Base-by-base conservation (phyloP, 371 early-diverging fungal species). In the Mucor sp. region DNA sequence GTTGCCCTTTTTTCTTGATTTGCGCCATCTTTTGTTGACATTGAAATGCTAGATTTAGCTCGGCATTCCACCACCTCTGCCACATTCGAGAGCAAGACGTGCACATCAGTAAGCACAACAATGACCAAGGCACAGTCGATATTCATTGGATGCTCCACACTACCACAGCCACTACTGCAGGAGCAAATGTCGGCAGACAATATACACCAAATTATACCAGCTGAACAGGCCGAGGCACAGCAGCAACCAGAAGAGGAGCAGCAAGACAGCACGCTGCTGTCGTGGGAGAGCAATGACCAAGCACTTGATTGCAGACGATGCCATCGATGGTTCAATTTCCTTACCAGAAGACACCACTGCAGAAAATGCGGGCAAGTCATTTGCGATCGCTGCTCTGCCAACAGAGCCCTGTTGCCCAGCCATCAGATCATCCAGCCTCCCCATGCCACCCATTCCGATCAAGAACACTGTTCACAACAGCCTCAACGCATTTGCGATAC, bases 261-360 rank as follows among this genome's bases (percentile, higher is more conserved):
- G 8, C 19, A 44, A 63, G 32, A 64, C 57, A 3, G 32, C 75
- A 44, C 59, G 58, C 6, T 43, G 21, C 14, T 53, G n/a, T 21
- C 21, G 44, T 94, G 95, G 95, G 90, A 91, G 68, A 76, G 84
- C 2, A 93, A 93, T 66, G 83, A 87, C 7, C 85, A 87, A n/a
- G 89, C 88, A 0, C 62, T 72, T 0, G 79, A 81, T 21, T 94
- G 95, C 70, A 76, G 84, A 21, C 79, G 82, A n/a, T 93, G 94
- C 66, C 72, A 76, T 23, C 78, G 88, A 41, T 79, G 85, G 39
- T 93, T 94, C 64, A 88, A 83, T 28, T 77, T 87, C 30, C 62
- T 87, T 55, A 76, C 92, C 3, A 78, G 95, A 41, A 85, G 91
- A 47, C 95, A 93, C 69, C 94, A 94, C 68, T 94, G 94, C 62